Conservation (phyloP, 176 grass and related monocot species). For the Ensete ventricosum region DNA sequence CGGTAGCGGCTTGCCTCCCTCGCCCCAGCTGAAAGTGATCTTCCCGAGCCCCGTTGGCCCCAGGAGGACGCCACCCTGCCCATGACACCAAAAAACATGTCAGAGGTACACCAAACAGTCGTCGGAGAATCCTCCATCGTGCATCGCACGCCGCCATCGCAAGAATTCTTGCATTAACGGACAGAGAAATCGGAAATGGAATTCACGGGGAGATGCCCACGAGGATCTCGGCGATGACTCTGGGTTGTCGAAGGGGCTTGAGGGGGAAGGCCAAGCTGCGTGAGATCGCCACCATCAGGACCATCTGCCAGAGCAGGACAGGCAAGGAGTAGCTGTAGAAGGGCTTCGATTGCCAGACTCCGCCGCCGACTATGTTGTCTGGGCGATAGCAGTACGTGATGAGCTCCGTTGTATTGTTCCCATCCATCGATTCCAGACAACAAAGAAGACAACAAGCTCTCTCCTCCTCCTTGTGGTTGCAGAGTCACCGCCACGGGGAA, state of each 20-base stretch:
- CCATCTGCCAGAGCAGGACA: not conserved
- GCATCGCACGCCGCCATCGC: no score
- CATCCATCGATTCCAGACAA: no score
- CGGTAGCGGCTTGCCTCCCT: not conserved
- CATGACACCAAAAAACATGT: no score
- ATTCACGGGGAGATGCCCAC: not conserved
- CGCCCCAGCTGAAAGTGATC: not conserved
- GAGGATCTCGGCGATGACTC: constrained; percentile 6
- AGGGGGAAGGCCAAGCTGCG: not conserved
- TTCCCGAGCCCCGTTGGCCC: not conserved
- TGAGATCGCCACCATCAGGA: not conserved
- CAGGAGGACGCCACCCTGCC: not conserved
- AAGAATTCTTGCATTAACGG: no score
- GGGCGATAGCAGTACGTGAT: no score
- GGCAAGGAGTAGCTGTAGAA: not conserved
- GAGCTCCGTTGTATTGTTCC: no score
- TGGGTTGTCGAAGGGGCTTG: constrained; percentile 8
- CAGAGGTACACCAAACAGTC: no score
- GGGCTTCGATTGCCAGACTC: not conserved
- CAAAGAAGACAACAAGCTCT: no score
- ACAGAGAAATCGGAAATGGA: no score
- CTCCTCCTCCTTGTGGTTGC: no score
- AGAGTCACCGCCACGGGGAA: no score
- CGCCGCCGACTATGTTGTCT: not conserved
- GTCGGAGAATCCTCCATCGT: no score